These are phyloP conservation scores for Lojkania enalia DNA, from an alignment of 2,329 filamentous ascomycete genomes.

Conservation along the genomic window DNA sequence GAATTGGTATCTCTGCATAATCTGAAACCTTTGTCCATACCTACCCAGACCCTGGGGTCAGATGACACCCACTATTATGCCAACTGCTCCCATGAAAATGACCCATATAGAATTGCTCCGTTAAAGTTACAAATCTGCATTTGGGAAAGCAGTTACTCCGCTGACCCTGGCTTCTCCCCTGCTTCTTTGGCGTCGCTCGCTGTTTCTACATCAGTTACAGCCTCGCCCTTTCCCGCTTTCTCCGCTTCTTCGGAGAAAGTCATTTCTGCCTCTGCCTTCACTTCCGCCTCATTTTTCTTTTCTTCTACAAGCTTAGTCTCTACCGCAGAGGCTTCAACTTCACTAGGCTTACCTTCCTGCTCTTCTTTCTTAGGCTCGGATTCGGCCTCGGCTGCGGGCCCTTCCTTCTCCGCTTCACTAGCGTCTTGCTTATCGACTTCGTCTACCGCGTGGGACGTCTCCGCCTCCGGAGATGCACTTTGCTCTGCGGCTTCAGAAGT, in stretches of 20 bases:
- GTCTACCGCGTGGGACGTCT: conserved; percentile 10
- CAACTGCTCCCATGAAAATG: no score
- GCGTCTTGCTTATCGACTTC: conserved; percentile 23
- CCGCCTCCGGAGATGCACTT: conserved; percentile 8
- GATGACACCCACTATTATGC: no score
- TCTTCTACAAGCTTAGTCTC: not conserved
- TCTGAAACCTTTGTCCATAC: conserved; percentile 5
- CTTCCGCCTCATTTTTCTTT: conserved; percentile 2
- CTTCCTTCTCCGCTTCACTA: conserved; percentile 19
- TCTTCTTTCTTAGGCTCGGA: conserved; percentile 1
- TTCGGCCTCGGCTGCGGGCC: conserved; percentile 3
- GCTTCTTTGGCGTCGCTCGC: conserved; percentile 7
- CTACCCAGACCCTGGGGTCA: not conserved
- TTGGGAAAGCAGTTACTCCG: conserved; percentile 1
- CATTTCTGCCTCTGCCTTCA: conserved; percentile 1
- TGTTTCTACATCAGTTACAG: conserved; percentile 9
- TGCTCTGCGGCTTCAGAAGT: conserved; percentile 15
- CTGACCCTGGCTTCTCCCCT: conserved; percentile 7
- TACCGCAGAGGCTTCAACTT: not conserved
- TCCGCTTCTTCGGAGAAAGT: no score
- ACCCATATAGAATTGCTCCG: no score
- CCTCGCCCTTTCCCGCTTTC: conserved; percentile 19
- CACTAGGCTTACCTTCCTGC: not conserved
- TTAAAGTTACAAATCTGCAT: no score
- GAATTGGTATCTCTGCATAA: conserved; percentile 8